These are phyloP conservation scores for Fusarium vanettenii DNA, from an alignment of 2,329 filamentous ascomycete species.

Conservation along the genomic window DNA sequence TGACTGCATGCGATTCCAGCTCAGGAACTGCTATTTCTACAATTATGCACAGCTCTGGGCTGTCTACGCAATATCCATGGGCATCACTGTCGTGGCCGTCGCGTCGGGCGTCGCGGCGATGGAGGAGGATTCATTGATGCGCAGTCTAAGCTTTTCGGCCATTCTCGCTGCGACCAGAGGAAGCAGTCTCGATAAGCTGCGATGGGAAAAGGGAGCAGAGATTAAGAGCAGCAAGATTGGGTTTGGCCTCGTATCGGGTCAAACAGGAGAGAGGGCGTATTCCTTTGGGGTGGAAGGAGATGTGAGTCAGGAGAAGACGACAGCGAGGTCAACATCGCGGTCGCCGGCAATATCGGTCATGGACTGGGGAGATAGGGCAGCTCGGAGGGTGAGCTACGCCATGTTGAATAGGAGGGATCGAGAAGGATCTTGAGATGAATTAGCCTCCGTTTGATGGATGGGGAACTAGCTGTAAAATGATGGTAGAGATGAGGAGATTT, in stretches of 20 bases:
- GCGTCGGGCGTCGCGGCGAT: constrained; percentile 36
- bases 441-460: not conserved
- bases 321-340: constrained; percentile 21
- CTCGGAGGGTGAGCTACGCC: constrained; percentile 37
- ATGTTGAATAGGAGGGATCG: constrained; percentile 28
- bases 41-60: constrained; percentile 34
- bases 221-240: constrained; percentile 37
- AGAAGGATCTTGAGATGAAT: not conserved
- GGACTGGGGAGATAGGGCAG: constrained; percentile 35
- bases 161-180: constrained; percentile 41
- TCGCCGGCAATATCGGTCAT: constrained; percentile 38
- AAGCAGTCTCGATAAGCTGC: constrained; percentile 38
- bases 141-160: constrained; percentile 40
- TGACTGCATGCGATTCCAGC: constrained; percentile 32
- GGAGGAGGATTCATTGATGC: constrained; percentile 39
- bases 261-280: constrained; percentile 33
- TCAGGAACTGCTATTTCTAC: constrained; percentile 36
- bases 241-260: constrained; percentile 37
- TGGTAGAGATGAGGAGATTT: not conserved
- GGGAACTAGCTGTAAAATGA: not conserved
- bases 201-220: constrained; percentile 35
- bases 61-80: constrained; percentile 40
- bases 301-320: constrained; percentile 38
- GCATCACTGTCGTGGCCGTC: constrained; percentile 32
- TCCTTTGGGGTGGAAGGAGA: constrained; percentile 42